Percentiles rank a stretch among this genome's conserved stretches.
phyloP scores from a whole-genome alignment of 345 rosid genomes.

The Lepidium sativum region DNA sequence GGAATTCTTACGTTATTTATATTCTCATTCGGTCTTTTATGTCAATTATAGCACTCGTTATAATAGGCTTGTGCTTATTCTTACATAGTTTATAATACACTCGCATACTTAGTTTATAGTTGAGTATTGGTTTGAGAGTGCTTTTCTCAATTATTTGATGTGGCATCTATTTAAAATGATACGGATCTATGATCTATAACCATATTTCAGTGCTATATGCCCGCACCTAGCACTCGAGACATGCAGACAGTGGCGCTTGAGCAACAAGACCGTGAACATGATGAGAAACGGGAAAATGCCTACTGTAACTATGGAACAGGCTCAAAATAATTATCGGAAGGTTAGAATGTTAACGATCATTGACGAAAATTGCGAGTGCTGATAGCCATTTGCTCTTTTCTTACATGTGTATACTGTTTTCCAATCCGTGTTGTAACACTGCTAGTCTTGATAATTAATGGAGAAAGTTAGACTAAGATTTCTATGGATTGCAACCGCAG shows the following conservation, averaged over 20 bases:
- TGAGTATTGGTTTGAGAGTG: neutral
- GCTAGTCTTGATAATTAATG: neutral
- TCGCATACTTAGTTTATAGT: neutral
- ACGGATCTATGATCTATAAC: constrained; percentile 12
- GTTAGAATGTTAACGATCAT: constrained; percentile 34
- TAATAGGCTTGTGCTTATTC: neutral
- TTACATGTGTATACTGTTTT: neutral
- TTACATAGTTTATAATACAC: neutral
- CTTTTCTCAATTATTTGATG: neutral
- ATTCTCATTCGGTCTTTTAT: neutral
- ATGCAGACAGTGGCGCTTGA: constrained; percentile 97
- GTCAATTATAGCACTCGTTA: neutral
- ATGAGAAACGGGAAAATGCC: constrained; percentile 99
- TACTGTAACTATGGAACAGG: constrained; percentile 95
- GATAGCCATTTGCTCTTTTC: neutral
- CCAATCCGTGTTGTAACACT: neutral
- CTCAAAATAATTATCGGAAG: constrained; percentile 92
- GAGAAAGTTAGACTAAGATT: constrained; percentile 11
- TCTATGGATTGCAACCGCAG: constrained; percentile 36
- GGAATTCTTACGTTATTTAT: neutral
- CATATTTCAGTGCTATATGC: constrained; percentile 68
- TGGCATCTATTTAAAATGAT: neutral
- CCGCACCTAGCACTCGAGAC: constrained; percentile 97
- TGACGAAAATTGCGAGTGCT: neutral
- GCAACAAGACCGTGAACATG: constrained; percentile 87